phyloP scores from a whole-genome alignment of 2,329 filamentous ascomycete species.

The Calonectria fujianensis region DNA sequence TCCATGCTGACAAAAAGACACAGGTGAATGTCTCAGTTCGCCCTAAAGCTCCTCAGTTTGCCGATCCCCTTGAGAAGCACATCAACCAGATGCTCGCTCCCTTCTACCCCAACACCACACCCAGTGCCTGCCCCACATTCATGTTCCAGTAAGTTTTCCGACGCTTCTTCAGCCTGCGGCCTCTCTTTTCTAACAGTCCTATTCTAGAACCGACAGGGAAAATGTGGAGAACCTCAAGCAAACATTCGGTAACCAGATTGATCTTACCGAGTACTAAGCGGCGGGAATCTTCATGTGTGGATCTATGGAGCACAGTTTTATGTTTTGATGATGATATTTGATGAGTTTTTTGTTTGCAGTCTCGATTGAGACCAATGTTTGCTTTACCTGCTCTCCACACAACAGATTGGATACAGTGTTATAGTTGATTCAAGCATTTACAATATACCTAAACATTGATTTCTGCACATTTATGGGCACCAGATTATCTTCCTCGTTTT shows the following conservation, averaged over 20 bases:
- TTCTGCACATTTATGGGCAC: neutral
- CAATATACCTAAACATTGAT: neutral
- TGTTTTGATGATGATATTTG: neutral
- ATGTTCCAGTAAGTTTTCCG: neutral
- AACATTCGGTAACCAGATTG: neutral
- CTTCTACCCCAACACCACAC: neutral
- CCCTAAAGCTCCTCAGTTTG: neutral
- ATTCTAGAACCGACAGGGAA: fast-evolving
- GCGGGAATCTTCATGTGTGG: neutral
- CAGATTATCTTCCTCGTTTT: neutral
- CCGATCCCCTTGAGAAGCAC: neutral
- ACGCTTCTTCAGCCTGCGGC: neutral
- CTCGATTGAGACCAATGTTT: neutral
- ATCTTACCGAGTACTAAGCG: neutral
- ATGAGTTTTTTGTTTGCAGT: neutral
- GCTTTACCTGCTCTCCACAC: neutral
- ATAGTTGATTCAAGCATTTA: neutral
- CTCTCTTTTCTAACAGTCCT: neutral
- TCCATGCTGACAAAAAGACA: neutral
- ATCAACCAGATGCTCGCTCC: neutral
- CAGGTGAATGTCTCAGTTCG: neutral
- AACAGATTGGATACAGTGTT: neutral
- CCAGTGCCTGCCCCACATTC: neutral
- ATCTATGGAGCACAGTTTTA: neutral
- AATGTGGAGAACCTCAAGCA: neutral